Conservation (phyloP, 1,284 basidiomycete species). For the Naganishia sp. region DNA sequence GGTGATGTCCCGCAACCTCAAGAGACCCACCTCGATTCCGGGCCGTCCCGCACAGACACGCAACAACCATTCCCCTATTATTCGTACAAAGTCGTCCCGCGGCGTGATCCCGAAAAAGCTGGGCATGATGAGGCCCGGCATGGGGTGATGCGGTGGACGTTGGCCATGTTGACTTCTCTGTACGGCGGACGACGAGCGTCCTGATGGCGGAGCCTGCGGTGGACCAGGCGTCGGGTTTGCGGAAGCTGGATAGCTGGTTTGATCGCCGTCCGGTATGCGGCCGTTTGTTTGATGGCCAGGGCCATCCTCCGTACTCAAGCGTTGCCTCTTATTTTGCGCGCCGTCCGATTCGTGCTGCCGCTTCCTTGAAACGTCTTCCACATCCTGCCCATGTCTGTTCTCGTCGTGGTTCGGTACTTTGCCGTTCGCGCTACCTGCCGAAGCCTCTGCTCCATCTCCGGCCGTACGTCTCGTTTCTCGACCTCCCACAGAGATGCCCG, state of each 20-base stretch:
- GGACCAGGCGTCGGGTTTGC: not conserved
- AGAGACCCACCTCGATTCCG: slow-evolving; percentile 56
- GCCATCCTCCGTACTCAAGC: not conserved
- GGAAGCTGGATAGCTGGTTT: not conserved
- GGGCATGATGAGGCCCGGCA: slow-evolving; percentile 30
- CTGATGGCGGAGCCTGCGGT: not conserved
- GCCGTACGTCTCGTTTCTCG: slow-evolving; percentile 8
- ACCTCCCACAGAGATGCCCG: slow-evolving; percentile 12
- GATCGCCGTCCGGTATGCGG: not conserved
- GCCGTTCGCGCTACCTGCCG: not conserved
- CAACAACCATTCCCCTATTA: slow-evolving; percentile 84
- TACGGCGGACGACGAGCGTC: not conserved
- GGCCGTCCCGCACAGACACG: slow-evolving; percentile 46
- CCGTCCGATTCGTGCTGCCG: not conserved
- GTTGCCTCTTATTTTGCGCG: slow-evolving; percentile 13
- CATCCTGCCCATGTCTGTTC: slow-evolving; percentile 1
- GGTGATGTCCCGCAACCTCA: too few species aligned
- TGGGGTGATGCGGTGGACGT: slow-evolving; percentile 22
- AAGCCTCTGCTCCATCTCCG: not conserved
- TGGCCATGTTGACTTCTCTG: not conserved
- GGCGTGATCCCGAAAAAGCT: slow-evolving; percentile 82
- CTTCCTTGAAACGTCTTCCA: not conserved
- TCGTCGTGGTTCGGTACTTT: not conserved
- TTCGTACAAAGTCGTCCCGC: slow-evolving; percentile 87
- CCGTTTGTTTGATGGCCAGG: too few species aligned